Evolutionary conservation across 768 basidiomycete species (phyloP).

Genomic region (Cubamyces lactineus): DNA sequence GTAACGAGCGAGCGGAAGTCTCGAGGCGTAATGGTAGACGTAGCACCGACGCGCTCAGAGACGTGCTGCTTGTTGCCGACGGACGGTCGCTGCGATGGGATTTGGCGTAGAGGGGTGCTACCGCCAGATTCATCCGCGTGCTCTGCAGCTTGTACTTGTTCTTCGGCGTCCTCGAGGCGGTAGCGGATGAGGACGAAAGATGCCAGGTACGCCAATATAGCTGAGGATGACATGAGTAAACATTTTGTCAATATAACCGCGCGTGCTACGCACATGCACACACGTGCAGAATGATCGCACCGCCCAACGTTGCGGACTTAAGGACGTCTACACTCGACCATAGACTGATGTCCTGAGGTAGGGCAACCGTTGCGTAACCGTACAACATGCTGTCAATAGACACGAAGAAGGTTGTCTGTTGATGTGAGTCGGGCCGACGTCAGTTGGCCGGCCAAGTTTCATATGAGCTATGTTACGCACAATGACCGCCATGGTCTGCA

Average conservation of each 20-base stretch:
- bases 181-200: constrained; percentile 60
- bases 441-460: not conserved
- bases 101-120: not conserved
- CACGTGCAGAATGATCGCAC: constrained; percentile 43
- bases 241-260: not conserved
- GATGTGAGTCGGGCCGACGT: not conserved
- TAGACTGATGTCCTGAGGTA: constrained; percentile 29
- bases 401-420: constrained; percentile 64
- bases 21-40: not conserved
- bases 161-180: constrained; percentile 54
- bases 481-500: constrained; percentile 61
- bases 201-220: constrained; percentile 53
- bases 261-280: constrained; percentile 46
- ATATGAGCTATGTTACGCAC: constrained; percentile 40
- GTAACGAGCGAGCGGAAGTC: constrained; percentile 27
- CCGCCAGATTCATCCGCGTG: not conserved
- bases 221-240: constrained; percentile 25
- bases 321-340: constrained; percentile 22
- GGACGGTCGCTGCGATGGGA: not conserved
- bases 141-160: constrained; percentile 1
- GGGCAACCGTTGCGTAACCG: constrained; percentile 17
- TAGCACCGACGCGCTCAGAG: not conserved
- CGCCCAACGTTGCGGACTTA: constrained; percentile 19
- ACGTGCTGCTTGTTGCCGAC: not conserved
- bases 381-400: constrained; percentile 59